Evolutionary conservation across 140 eudicot species (phyloP).

Genomic region (Oenanthe javanica): DNA sequence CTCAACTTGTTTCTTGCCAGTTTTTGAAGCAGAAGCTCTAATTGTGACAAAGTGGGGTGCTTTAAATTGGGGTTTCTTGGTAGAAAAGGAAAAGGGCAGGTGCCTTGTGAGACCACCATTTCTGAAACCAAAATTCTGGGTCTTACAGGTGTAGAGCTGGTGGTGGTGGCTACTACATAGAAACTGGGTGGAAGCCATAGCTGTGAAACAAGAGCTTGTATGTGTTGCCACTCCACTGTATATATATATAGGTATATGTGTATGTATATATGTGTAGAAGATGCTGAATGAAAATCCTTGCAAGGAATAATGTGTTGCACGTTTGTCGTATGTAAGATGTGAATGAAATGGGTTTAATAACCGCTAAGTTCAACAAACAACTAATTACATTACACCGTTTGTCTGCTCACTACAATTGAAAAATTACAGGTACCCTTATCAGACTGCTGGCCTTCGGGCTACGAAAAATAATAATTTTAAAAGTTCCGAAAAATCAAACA

Average conservation of each 20-base stretch:
- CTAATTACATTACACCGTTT: not conserved
- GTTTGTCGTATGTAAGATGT: not conserved
- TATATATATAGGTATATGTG: not conserved
- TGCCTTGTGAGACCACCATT: constrained; percentile 1
- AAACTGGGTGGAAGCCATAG: constrained; percentile 62
- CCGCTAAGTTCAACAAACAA: not conserved
- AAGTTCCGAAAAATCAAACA: no score
- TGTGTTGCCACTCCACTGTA: not conserved
- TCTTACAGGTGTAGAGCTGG: constrained; percentile 21
- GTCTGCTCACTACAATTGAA: not conserved
- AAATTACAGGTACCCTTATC: no score
- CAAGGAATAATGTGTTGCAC: not conserved
- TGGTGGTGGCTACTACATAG: constrained; percentile 32
- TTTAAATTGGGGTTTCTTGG: constrained; percentile 10
- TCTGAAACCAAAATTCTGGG: constrained; percentile 17
- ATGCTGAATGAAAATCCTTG: not conserved
- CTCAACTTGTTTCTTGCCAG: constrained; percentile 72
- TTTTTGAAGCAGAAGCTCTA: constrained; percentile 38
- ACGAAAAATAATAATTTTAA: no score
- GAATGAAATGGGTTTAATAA: not conserved
- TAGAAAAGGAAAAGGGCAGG: constrained; percentile 9
- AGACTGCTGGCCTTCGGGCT: no score
- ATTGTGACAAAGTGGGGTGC: constrained; percentile 42
- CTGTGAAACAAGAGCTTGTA: no score
- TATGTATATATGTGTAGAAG: not conserved